These are phyloP conservation scores for Solanum virginianum DNA, from an alignment of 257 asterid genomes.

Conservation along the genomic window DNA sequence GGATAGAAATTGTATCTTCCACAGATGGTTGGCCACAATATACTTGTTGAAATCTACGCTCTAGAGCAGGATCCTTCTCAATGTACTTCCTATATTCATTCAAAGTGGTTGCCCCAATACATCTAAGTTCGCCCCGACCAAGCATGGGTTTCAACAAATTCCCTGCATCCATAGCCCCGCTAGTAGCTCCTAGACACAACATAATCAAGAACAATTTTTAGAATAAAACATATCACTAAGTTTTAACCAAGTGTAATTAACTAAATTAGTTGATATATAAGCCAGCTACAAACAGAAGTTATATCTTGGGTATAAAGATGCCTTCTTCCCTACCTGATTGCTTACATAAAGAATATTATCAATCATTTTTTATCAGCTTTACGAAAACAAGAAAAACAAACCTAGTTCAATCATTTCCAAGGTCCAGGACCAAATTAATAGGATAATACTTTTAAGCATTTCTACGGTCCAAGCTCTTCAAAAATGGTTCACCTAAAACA, in stretches of 20 bases:
- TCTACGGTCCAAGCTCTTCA: not conserved
- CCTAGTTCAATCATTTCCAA: not conserved
- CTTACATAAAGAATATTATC: not conserved
- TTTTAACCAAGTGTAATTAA: not conserved
- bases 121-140: slow-evolving; percentile 87
- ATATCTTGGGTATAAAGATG: not conserved
- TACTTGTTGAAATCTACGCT: slow-evolving; percentile 92
- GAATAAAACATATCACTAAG: not conserved
- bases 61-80: slow-evolving; percentile 94
- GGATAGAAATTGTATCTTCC: slow-evolving; percentile 79
- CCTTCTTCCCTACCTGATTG: not conserved
- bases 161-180: slow-evolving; percentile 94
- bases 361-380: not conserved
- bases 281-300: not conserved
- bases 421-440: not conserved
- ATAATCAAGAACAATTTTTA: not conserved
- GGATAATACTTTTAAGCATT: not conserved
- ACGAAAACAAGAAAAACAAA: not conserved
- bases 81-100: slow-evolving; percentile 82
- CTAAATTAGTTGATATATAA: not conserved
- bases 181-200: slow-evolving; percentile 52
- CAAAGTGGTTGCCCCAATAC: slow-evolving; percentile 91
- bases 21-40: slow-evolving; percentile 89
- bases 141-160: slow-evolving; percentile 92
- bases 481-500: not conserved